A percentile compares a stretch with the other conserved stretches of the same genome.
Evolutionary conservation across 2,329 filamentous ascomycete species (phyloP).

Genomic region (Fusarium transvaalense): DNA sequence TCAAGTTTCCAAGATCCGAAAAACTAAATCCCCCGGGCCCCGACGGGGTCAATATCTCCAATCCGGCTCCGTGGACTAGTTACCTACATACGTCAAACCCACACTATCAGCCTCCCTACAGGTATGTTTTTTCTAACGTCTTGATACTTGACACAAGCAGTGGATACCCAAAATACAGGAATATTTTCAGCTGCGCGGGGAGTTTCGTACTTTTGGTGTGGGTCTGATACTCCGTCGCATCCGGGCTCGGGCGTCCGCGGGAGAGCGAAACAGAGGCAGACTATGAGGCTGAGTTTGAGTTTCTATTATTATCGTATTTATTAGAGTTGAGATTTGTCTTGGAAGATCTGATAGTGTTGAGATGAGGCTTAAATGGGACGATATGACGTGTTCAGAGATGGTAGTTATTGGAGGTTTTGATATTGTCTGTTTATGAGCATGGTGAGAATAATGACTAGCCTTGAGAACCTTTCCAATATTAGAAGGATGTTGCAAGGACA

Average conservation of each 20-base stretch:
- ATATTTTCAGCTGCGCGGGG: neutral
- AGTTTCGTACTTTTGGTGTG: conserved; percentile 6
- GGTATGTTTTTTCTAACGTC: neutral
- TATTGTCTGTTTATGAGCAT: neutral
- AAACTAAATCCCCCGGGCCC: neutral
- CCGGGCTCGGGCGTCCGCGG: conserved; percentile 24
- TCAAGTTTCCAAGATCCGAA: conserved; percentile 7
- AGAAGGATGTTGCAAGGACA: neutral
- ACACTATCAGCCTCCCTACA: conserved; percentile 5
- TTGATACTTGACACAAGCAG: neutral
- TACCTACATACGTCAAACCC: conserved; percentile 19
- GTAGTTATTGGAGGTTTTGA: neutral
- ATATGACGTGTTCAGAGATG: neutral
- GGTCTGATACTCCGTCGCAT: neutral
- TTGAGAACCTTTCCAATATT: neutral
- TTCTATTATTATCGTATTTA: neutral
- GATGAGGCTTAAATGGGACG: neutral
- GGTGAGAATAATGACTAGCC: neutral
- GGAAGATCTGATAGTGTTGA: neutral
- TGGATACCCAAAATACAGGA: conserved; percentile 15
- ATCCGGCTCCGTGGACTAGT: conserved; percentile 6
- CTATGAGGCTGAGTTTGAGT: conserved; percentile 10
- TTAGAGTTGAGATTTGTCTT: neutral
- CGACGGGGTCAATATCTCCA: conserved; percentile 1
- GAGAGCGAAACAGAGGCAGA: neutral